A percentile compares a stretch with the other conserved stretches of the same genome.
Conservation (phyloP, 2,329 filamentous ascomycete species). For the Microcyclospora tardicrescens region DNA sequence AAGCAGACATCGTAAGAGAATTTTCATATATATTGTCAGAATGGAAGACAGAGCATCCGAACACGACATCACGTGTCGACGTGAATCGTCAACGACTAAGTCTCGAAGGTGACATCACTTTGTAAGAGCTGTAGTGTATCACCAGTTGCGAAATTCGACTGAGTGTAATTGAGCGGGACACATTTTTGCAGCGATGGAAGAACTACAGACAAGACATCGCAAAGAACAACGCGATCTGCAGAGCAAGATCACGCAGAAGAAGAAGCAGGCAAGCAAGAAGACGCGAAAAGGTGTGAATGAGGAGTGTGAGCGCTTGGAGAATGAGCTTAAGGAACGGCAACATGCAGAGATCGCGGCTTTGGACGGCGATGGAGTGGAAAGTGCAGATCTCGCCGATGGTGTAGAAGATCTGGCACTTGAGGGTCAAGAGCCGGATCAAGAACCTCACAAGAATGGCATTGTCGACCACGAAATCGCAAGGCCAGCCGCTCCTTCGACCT, state of each 20-base stretch:
- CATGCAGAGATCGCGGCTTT: conserved; percentile 36
- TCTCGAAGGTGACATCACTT: no score
- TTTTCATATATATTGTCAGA: no score
- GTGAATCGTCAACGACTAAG: no score
- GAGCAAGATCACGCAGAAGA: conserved; percentile 78
- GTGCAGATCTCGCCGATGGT: conserved; percentile 8
- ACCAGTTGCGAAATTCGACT: no score
- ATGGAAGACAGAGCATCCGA: no score
- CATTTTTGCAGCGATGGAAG: conserved; percentile 44
- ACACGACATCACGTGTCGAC: no score
- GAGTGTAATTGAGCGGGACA: no score
- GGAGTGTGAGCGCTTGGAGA: conserved; percentile 47
- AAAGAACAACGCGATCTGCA: conserved; percentile 84
- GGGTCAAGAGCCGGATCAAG: not conserved
- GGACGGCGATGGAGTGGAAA: conserved; percentile 22
- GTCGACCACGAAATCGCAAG: conserved; percentile 6
- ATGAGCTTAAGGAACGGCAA: conserved; percentile 43
- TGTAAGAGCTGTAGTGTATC: no score
- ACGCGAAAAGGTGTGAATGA: conserved; percentile 49
- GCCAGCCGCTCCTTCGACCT: not conserved
- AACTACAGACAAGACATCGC: conserved; percentile 65
- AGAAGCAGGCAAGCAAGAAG: conserved; percentile 87
- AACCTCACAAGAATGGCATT: not conserved
- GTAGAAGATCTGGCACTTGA: not conserved
- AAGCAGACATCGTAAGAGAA: no score